A percentile compares a stretch with the other conserved stretches of the same genome.
Conservation (phyloP, 2,329 filamentous ascomycete genomes). For the Colletotrichum higginsianum region DNA sequence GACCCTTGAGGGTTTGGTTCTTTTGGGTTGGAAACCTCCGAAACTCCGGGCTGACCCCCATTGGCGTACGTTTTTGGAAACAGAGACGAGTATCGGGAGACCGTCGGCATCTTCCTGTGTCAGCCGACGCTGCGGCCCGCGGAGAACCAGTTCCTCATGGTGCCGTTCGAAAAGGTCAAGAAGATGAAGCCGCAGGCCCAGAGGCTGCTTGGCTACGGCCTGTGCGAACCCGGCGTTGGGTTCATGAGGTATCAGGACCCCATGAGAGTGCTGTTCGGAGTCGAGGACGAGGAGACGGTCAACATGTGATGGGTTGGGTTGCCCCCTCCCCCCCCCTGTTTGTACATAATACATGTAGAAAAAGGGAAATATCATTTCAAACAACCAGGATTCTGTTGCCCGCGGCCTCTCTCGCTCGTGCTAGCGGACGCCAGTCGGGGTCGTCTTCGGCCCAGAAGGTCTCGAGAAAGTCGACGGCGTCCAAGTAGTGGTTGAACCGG, state of each 20-base stretch:
- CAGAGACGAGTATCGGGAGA: constrained; percentile 49
- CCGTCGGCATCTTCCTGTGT: constrained; percentile 54
- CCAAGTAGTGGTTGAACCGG: neutral
- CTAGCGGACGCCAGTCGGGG: constrained; percentile 48
- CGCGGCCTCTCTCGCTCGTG: constrained; percentile 44
- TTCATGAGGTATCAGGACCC: constrained; percentile 56
- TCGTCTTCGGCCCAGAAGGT: constrained; percentile 47
- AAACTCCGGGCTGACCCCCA: constrained; percentile 16
- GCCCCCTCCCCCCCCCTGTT: too few species aligned
- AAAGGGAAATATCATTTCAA: constrained; percentile 13
- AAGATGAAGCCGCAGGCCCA: constrained; percentile 51
- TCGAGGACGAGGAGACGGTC: constrained; percentile 55
- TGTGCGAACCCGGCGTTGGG: constrained; percentile 52
- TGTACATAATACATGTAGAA: neutral
- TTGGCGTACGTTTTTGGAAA: too few species aligned
- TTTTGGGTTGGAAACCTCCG: neutral
- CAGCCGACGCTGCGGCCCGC: constrained; percentile 52
- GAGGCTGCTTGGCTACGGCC: constrained; percentile 52
- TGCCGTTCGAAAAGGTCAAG: constrained; percentile 49
- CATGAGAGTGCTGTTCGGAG: constrained; percentile 54
- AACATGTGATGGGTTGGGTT: constrained; percentile 42
- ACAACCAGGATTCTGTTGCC: constrained; percentile 46
- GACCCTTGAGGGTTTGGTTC: neutral
- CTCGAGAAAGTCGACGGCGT: constrained; percentile 45
- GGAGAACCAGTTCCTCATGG: constrained; percentile 53